These are phyloP conservation scores for Pseudogymnoascus verrucosus DNA, from an alignment of 2,329 filamentous ascomycete species.

Conservation along the genomic window DNA sequence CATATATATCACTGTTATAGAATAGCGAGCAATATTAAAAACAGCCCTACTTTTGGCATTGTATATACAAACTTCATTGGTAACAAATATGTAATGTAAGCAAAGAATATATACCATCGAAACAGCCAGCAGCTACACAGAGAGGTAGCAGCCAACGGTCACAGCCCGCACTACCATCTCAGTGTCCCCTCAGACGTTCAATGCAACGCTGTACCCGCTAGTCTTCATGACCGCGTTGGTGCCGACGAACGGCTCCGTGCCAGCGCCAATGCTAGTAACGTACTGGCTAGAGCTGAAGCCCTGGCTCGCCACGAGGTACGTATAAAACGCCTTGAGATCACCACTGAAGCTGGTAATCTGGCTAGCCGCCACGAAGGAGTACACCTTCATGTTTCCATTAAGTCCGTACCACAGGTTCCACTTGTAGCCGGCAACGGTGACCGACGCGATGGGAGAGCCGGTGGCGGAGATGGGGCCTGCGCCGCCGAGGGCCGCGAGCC, in stretches of 20 bases:
- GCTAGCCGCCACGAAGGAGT: constrained; percentile 46
- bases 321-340: constrained; percentile 50
- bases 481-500: constrained; percentile 48
- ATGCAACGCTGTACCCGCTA: constrained; percentile 26
- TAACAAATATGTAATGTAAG: not conserved
- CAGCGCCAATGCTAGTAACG: constrained; percentile 44
- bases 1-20: constrained; percentile 1
- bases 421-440: constrained; percentile 43
- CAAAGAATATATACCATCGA: not conserved
- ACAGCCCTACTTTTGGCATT: not conserved
- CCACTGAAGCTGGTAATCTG: constrained; percentile 45
- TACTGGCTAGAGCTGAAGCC: constrained; percentile 42
- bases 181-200: not conserved
- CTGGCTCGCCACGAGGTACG: constrained; percentile 44
- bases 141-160: not conserved
- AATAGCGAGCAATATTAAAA: not conserved
- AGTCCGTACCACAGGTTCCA: constrained; percentile 54
- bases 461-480: constrained; percentile 48
- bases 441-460: constrained; percentile 44
- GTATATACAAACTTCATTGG: not conserved
- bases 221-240: constrained; percentile 37
- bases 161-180: not conserved
- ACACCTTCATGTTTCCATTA: constrained; percentile 54
- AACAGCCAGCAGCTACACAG: not conserved
- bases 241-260: constrained; percentile 50